Base-by-base conservation (phyloP, 768 basidiomycete species). In the Lactifluus hygrophoroides region DNA sequence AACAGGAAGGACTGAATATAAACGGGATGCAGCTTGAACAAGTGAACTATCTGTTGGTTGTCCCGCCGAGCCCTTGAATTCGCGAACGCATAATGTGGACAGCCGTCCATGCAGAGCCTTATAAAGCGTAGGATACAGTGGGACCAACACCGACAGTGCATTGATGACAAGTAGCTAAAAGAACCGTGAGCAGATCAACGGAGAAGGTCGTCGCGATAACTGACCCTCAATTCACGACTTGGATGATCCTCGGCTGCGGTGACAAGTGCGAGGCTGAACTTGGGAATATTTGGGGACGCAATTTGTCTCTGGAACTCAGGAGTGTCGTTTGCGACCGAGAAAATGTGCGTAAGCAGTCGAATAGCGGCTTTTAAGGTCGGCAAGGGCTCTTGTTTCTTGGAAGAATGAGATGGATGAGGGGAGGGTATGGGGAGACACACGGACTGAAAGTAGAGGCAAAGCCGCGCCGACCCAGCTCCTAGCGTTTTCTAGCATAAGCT, bases 261-360 rank as follows among this genome's bases (percentile, higher is more conserved):
- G 30, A 87, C 69, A 34, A 91, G 71, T 3, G 80, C 79, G 42
- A 74, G 64, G 27, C 82, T 82, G 68, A 86, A 83, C 72, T 90
- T 92, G 17, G 84, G 77, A 25, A 90, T 76, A 65, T 83, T 83
- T 2, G 91, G 90, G 5, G 77, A 74, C 35, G 80, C 80, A 3
- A 90, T 74, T 69, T 92, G 90, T 67, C 91, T 76, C 67, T 91
- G 88, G 69, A 90, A 92, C 69, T 92, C 90, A 30, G 83, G 74
- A n/a, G 80, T 73, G 67, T 82, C 80, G 23, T 72, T 71, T 2
- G 84, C 81, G 52, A 72, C 73, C 27, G 76, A 78, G 66, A 90
- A 86, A 4, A 93, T 77, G 21, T 76, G 71, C 42, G 78, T 70
- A 48, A 88, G 66, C 17, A 91, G 80, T 45, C 83, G 77, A n/a